Conservation (phyloP, 352 stramenopile genomes). For the Globisporangium camurandrum region DNA sequence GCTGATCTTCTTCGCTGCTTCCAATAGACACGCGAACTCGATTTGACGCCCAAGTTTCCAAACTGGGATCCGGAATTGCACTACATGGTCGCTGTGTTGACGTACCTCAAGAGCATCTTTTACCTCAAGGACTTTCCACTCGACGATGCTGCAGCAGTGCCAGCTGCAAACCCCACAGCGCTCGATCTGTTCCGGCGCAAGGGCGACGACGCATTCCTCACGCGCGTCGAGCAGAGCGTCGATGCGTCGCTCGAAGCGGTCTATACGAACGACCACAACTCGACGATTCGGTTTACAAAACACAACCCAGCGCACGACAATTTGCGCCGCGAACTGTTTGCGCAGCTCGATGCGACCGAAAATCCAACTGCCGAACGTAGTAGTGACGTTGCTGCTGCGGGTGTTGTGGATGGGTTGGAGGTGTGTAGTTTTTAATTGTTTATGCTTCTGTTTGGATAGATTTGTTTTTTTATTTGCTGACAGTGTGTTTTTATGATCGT, state of each 20-base stretch:
- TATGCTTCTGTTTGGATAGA: no score
- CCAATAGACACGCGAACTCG: slow-evolving; percentile 78
- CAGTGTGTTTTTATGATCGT: no score
- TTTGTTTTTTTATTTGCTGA: no score
- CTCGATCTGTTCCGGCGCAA: slow-evolving; percentile 83
- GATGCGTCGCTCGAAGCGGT: slow-evolving; percentile 90
- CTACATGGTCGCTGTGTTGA: slow-evolving; percentile 94
- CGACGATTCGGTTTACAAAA: slow-evolving; percentile 84
- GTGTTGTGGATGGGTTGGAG: not conserved
- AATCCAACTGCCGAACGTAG: no score
- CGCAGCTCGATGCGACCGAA: slow-evolving; percentile 40
- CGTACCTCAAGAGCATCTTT: slow-evolving; percentile 97
- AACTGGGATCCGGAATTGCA: slow-evolving; percentile 91
- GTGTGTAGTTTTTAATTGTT: not conserved
- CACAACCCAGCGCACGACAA: slow-evolving; percentile 77
- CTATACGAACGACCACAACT: slow-evolving; percentile 90
- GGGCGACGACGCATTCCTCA: slow-evolving; percentile 77
- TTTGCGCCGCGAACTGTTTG: slow-evolving; percentile 72
- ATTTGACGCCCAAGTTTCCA: slow-evolving; percentile 88
- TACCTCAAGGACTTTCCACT: slow-evolving; percentile 93
- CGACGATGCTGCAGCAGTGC: slow-evolving; percentile 13
- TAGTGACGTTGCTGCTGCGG: no score
- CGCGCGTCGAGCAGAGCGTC: slow-evolving; percentile 88
- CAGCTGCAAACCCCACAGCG: slow-evolving; percentile 78
- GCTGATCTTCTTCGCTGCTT: not conserved